phyloP scores from a whole-genome alignment of 495 filamentous ascomycete genomes.

The Xanthoparmelia taractica region DNA sequence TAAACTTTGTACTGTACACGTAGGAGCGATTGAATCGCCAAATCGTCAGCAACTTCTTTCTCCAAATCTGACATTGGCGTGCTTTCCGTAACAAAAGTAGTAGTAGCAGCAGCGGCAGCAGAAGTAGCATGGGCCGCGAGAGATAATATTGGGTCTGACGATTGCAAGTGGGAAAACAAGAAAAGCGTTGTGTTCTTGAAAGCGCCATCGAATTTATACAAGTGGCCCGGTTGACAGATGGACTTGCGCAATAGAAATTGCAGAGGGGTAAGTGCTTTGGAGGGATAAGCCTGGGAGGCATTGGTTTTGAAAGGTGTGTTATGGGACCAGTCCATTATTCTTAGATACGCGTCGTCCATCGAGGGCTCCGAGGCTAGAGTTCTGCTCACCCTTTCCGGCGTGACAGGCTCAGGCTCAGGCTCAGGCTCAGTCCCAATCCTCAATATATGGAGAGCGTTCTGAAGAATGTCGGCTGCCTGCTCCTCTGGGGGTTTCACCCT shows the following conservation, averaged over 20 bases:
- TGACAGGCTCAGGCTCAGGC: not conserved
- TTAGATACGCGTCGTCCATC: not conserved
- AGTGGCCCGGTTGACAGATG: not conserved
- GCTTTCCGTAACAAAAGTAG: not conserved
- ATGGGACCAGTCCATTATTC: conserved; percentile 7
- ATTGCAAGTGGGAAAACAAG: not conserved
- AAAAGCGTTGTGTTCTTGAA: conserved; percentile 11
- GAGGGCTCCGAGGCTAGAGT: not conserved
- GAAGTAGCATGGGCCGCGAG: not conserved
- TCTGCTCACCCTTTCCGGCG: not conserved
- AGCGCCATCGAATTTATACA: conserved; percentile 7
- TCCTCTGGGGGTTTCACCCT: not conserved
- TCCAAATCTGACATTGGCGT: conserved; percentile 7
- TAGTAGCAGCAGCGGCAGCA: not conserved
- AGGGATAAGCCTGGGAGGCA: conserved; percentile 1
- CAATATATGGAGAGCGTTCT: not conserved
- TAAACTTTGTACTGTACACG: conserved; percentile 83
- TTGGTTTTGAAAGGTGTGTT: not conserved
- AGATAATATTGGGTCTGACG: not conserved
- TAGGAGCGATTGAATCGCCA: conserved; percentile 20
- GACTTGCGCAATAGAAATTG: not conserved
- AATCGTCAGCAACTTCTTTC: conserved; percentile 29
- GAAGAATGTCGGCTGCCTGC: not conserved
- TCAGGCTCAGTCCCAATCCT: not conserved
- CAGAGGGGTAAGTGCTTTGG: not conserved